phyloP scores from a whole-genome alignment of 208 protist species.

The Acanthamoeba divionensis region DNA sequence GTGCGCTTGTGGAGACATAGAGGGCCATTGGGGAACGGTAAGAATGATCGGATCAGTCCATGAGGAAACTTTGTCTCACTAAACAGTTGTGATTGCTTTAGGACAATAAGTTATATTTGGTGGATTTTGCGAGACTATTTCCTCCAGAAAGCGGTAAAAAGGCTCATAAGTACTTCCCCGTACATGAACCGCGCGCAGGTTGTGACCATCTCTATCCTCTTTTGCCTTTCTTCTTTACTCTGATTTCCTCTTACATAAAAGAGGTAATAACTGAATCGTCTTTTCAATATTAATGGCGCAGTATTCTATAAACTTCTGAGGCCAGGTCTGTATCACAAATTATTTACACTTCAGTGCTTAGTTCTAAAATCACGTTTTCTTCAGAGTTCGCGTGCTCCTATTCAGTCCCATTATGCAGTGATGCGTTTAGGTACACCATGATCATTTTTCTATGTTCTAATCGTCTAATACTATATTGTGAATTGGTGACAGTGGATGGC shows the following conservation, averaged over 20 bases:
- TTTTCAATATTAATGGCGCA: neutral
- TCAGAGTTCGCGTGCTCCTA: neutral
- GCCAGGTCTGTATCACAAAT: too few relatives aligned
- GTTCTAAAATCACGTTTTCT: too few relatives aligned
- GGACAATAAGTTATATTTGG: slow-evolving; percentile 26
- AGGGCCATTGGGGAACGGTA: slow-evolving; percentile 23
- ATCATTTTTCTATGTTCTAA: neutral
- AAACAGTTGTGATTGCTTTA: neutral
- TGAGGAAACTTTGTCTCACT: neutral
- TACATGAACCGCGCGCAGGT: slow-evolving; percentile 4
- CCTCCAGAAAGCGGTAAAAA: neutral
- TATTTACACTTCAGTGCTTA: too few relatives aligned
- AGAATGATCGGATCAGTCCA: neutral
- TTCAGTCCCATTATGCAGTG: neutral
- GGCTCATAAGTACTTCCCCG: slow-evolving; percentile 3
- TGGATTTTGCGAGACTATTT: slow-evolving; percentile 5
- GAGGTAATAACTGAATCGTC: neutral
- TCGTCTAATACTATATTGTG: neutral
- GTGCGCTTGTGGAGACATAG: slow-evolving; percentile 9
- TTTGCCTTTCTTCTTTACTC: neutral
- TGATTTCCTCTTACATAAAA: neutral
- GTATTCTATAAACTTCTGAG: slow-evolving; percentile 43
- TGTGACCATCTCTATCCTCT: neutral
- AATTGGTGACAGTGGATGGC: slow-evolving; percentile 5
- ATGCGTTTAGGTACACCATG: slow-evolving; percentile 2